A percentile compares a stretch with the other conserved stretches of the same genome.
These are phyloP conservation scores for Euphorbia lathyris DNA, from an alignment of 345 rosid genomes.

Conservation along the genomic window DNA sequence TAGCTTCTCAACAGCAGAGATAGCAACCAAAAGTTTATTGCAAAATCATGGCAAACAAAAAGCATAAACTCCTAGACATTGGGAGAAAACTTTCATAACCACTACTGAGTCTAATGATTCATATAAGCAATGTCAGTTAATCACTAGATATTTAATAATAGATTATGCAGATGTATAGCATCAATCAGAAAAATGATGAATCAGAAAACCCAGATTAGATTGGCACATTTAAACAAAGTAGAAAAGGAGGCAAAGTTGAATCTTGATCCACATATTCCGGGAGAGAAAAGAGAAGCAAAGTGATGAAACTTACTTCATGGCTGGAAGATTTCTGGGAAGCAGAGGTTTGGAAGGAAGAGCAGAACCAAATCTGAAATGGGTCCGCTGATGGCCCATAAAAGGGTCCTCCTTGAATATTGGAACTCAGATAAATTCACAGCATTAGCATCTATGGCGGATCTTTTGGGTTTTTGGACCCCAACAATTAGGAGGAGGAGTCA, in stretches of 20 bases:
- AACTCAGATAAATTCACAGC: conserved; percentile 18
- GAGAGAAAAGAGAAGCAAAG: background rate
- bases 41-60: background rate
- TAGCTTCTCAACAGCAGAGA: no score
- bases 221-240: background rate
- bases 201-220: background rate
- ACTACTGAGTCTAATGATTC: background rate
- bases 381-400: conserved; percentile 40
- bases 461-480: background rate
- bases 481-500: conserved; percentile 1
- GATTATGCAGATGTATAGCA: no score
- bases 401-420: conserved; percentile 8
- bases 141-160: background rate
- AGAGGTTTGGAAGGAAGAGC: conserved; percentile 35
- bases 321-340: conserved; percentile 34
- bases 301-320: conserved; percentile 50
- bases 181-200: background rate
- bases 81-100: no score
- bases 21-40: no score
- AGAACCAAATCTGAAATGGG: conserved; percentile 27
- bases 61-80: no score
- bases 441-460: conserved; percentile 42
- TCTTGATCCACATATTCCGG: background rate
- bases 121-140: background rate
- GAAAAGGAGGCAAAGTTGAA: background rate